A percentile compares a stretch with the other conserved stretches of the same genome.
phyloP scores from a whole-genome alignment of 78 protist species.

The Creolimax fragrantissima region DNA sequence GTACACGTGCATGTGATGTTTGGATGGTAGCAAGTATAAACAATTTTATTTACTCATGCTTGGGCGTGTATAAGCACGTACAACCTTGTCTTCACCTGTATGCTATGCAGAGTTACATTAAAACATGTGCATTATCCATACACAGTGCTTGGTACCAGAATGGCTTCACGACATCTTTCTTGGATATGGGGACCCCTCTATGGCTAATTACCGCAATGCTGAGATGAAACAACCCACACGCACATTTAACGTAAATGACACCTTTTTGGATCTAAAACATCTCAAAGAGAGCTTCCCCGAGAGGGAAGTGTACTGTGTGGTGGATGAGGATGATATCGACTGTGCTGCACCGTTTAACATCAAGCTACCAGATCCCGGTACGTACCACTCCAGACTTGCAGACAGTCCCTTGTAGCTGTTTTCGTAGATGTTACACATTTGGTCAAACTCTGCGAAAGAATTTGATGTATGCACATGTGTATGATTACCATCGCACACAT shows the following conservation, averaged over 20 bases:
- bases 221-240: neutral
- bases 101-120: no score
- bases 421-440: neutral
- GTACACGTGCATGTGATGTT: no score
- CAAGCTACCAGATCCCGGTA: neutral
- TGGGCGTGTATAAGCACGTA: no score
- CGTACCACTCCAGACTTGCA: no score
- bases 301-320: neutral
- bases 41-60: no score
- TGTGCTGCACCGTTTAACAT: neutral
- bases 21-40: no score
- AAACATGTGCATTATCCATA: no score
- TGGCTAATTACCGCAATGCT: conserved; percentile 1
- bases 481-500: neutral
- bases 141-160: conserved; percentile 62
- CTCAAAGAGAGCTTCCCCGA: conserved; percentile 31
- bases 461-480: neutral
- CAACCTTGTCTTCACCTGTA: no score
- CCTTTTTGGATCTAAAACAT: conserved; percentile 64
- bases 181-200: conserved; percentile 61
- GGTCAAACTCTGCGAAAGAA: neutral
- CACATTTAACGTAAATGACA: conserved; percentile 65
- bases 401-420: neutral
- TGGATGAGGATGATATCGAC: neutral
- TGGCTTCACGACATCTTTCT: conserved; percentile 80